These are phyloP conservation scores for Streptanthus diversifolius DNA, from an alignment of 345 rosid genomes.

Conservation along the genomic window DNA sequence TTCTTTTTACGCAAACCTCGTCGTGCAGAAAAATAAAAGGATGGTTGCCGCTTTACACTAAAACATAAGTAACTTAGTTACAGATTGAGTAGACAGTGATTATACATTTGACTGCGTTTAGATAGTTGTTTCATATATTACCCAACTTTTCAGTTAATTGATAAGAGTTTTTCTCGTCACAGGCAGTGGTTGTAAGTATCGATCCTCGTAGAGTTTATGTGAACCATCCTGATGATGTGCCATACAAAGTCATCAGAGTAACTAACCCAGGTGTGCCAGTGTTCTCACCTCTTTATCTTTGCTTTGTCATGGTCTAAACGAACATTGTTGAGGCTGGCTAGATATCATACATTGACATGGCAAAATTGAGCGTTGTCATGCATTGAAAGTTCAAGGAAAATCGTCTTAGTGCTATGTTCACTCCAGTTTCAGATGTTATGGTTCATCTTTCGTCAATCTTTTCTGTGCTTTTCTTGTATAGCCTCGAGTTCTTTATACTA, in stretches of 20 bases:
- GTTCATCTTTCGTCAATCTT: background rate
- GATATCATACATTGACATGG: background rate
- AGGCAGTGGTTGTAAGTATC: constrained; percentile 99
- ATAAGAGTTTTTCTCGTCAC: constrained; percentile 26
- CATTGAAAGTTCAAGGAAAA: background rate
- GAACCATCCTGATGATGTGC: constrained; percentile 64
- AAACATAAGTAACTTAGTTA: constrained; percentile 1
- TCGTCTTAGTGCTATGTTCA: background rate
- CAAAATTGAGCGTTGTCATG: background rate
- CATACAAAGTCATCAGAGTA: constrained; percentile 56
- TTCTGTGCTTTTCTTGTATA: background rate
- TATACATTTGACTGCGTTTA: background rate
- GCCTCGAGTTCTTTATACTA: background rate
- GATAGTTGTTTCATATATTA: background rate
- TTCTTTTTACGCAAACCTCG: background rate
- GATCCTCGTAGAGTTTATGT: constrained; percentile 91
- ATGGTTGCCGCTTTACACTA: background rate
- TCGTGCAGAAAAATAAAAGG: background rate
- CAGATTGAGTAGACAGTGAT: constrained; percentile 8
- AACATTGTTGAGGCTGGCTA: background rate
- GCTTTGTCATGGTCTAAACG: background rate
- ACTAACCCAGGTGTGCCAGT: constrained; percentile 60
- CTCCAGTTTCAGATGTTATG: constrained; percentile 6
- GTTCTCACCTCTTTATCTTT: constrained; percentile 7
- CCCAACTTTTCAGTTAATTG: background rate